These are phyloP conservation scores for Paulownia fortunei DNA, from an alignment of 257 asterid species.

Conservation along the genomic window DNA sequence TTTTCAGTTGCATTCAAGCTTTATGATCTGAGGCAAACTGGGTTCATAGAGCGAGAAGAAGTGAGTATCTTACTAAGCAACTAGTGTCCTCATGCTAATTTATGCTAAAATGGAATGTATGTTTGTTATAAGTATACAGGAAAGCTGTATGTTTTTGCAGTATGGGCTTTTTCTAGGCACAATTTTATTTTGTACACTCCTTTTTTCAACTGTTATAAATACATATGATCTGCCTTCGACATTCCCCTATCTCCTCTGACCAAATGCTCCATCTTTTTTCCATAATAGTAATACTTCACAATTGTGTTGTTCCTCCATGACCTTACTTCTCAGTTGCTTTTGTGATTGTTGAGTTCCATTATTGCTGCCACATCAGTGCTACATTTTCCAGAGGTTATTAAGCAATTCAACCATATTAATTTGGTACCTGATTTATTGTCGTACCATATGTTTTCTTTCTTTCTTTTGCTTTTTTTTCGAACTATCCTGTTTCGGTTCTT, in stretches of 20 bases:
- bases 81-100: not conserved
- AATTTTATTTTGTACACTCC: no score
- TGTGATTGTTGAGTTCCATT: not conserved
- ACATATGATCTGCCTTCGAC: no score
- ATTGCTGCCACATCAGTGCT: no score
- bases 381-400: not conserved
- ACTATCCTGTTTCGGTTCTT: not conserved
- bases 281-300: not conserved
- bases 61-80: conserved; percentile 34
- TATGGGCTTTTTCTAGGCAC: no score
- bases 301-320: not conserved
- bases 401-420: not conserved
- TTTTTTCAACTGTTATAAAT: no score
- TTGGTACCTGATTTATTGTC: not conserved
- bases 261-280: conserved; percentile 1
- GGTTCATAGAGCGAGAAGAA: conserved; percentile 65
- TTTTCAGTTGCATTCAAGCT: conserved; percentile 65
- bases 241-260: no score
- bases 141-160: no score
- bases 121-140: no score
- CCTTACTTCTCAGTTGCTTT: not conserved
- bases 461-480: no score
- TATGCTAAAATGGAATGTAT: not conserved
- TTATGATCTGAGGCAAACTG: conserved; percentile 63
- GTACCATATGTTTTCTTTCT: not conserved